Conservation (phyloP, 345 rosid genomes). For the Arabidopsis arenosa region DNA sequence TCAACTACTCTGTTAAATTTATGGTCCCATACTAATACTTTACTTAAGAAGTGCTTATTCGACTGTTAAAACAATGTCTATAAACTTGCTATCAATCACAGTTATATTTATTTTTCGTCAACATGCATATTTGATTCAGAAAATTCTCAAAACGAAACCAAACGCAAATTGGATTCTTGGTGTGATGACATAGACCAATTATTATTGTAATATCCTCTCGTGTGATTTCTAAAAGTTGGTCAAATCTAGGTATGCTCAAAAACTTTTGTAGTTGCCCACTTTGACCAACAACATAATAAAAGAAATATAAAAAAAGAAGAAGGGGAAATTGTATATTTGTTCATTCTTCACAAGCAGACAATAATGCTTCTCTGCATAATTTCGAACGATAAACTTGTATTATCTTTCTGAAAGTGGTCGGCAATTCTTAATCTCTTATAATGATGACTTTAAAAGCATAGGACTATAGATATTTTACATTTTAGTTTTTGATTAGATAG, state of each 20-base stretch:
- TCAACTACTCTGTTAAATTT: not conserved
- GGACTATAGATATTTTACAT: not conserved
- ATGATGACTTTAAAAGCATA: not conserved
- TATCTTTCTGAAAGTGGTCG: constrained; percentile 1
- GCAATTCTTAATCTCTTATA: not conserved
- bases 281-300: constrained; percentile 23
- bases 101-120: too few relatives aligned
- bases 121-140: not conserved
- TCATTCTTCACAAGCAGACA: constrained; percentile 30
- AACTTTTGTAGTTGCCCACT: constrained; percentile 35
- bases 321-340: not conserved
- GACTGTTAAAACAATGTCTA: too few relatives aligned
- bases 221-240: constrained; percentile 17
- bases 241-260: constrained; percentile 29
- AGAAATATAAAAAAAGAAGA: not conserved
- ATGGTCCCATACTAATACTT: not conserved
- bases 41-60: constrained; percentile 1
- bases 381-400: not conserved
- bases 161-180: constrained; percentile 30
- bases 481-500: not conserved
- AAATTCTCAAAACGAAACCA: constrained; percentile 3
- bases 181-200: not conserved
- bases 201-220: not conserved
- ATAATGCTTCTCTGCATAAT: constrained; percentile 1
- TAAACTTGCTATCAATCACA: too few relatives aligned